Conservation (phyloP, 1,284 basidiomycete species). For the Stygiomarasmius scandens region DNA sequence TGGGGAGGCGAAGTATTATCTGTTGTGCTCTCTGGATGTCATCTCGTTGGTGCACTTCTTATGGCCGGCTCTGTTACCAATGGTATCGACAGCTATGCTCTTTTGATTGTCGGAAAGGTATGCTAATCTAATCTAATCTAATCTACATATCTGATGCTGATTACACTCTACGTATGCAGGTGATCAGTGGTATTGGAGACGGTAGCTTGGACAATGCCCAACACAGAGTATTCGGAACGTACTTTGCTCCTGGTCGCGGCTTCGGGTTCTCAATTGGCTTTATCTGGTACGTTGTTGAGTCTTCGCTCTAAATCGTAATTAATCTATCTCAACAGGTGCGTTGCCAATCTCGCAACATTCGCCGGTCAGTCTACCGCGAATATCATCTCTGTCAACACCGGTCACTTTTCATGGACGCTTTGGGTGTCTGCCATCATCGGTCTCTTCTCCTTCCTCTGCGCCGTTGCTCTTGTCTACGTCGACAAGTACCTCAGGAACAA, state of each 20-base stretch:
- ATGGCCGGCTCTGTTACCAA: constrained; percentile 46
- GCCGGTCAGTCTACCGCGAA: constrained; percentile 41
- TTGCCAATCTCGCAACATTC: constrained; percentile 47
- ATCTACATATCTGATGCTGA: no score
- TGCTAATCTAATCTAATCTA: background rate
- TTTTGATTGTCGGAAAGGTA: constrained; percentile 42
- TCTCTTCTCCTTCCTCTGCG: constrained; percentile 42
- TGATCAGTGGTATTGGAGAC: constrained; percentile 46
- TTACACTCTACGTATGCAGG: constrained; percentile 7
- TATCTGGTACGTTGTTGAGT: constrained; percentile 6
- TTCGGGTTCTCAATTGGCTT: constrained; percentile 44
- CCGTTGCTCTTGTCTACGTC: constrained; percentile 38
- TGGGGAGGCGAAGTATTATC: constrained; percentile 43
- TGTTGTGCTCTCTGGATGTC: constrained; percentile 28
- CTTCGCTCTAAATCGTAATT: background rate
- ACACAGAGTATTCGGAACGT: constrained; percentile 49
- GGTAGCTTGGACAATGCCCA: constrained; percentile 50
- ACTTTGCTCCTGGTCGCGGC: constrained; percentile 45
- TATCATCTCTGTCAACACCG: constrained; percentile 41
- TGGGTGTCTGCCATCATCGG: constrained; percentile 47
- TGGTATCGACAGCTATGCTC: constrained; percentile 41
- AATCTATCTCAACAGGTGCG: constrained; percentile 31
- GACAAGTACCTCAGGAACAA: constrained; percentile 40
- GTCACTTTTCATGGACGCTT: constrained; percentile 44
- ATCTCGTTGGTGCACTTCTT: constrained; percentile 20